Evolutionary conservation across 768 basidiomycete genomes (phyloP).

Genomic region (Mycena chlorophos): DNA sequence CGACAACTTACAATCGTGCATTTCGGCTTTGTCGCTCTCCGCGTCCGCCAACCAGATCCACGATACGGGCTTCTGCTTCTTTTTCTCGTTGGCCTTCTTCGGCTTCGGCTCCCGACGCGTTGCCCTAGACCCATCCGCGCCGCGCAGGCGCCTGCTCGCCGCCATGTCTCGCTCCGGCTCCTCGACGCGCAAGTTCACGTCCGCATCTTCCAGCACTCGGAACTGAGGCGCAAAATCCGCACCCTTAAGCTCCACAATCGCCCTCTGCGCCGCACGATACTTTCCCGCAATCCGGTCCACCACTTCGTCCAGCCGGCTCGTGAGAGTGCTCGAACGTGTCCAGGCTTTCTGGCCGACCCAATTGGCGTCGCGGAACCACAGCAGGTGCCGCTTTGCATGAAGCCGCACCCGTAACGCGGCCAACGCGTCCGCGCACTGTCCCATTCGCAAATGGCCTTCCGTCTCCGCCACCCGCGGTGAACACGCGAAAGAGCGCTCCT

Average conservation of each 20-base stretch:
- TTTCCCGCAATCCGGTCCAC: neutral
- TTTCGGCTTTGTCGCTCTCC: neutral
- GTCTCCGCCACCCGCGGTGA: neutral
- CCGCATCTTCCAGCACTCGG: neutral
- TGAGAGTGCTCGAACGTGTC: neutral
- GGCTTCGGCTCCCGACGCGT: neutral
- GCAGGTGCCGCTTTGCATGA: constrained; percentile 8
- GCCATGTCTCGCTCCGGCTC: neutral
- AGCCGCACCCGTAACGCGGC: neutral
- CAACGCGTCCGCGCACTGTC: constrained; percentile 8
- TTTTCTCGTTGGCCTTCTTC: neutral
- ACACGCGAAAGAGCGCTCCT: neutral
- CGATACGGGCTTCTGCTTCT: neutral
- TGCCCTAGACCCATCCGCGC: neutral
- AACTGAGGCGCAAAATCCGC: neutral
- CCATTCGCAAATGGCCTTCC: neutral
- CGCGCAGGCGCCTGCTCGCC: neutral
- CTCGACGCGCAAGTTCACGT: neutral
- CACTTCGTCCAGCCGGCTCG: constrained; percentile 5
- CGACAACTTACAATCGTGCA: neutral
- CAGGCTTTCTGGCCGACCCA: neutral
- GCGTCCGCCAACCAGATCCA: neutral
- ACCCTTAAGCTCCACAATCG: neutral
- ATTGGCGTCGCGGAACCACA: neutral
- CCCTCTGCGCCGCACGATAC: neutral